These are phyloP conservation scores for Pyrenophora seminiperda DNA, from an alignment of 2,329 filamentous ascomycete genomes.

Conservation along the genomic window DNA sequence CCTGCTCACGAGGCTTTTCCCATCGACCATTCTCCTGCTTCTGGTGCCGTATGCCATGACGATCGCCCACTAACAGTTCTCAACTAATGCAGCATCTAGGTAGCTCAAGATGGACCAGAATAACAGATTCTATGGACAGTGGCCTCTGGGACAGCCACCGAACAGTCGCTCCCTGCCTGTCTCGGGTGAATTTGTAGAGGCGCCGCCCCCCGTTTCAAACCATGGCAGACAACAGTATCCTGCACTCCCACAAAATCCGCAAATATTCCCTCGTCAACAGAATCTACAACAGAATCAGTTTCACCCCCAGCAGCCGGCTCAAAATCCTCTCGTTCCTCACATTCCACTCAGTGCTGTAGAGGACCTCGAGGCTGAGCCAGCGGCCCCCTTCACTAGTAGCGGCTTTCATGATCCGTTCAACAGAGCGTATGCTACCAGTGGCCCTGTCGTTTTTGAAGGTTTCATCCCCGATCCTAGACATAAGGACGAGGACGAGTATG, in stretches of 20 bases:
- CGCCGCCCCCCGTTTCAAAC: conserved; percentile 13
- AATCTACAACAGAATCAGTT: conserved; percentile 21
- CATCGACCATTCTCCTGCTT: conserved; percentile 16
- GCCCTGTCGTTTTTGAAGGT: conserved; percentile 47
- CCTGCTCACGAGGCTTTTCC: conserved; percentile 16
- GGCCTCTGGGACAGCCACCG: conserved; percentile 25
- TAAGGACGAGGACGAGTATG: conserved; percentile 43
- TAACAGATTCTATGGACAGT: conserved; percentile 29
- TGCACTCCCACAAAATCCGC: conserved; percentile 22
- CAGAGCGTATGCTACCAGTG: conserved; percentile 30
- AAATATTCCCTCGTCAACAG: conserved; percentile 24
- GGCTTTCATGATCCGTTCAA: conserved; percentile 30
- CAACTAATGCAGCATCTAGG: conserved; percentile 12
- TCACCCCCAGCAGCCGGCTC: conserved; percentile 14
- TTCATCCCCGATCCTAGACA: conserved; percentile 45
- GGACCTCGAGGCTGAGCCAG: conserved; percentile 21
- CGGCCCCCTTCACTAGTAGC: conserved; percentile 19
- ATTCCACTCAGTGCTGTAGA: conserved; percentile 31
- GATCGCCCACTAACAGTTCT: conserved; percentile 25
- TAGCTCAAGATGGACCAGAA: conserved; percentile 29
- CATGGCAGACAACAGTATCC: conserved; percentile 20
- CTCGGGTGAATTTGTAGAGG: conserved; percentile 27
- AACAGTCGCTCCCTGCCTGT: conserved; percentile 29
- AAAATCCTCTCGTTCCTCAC: conserved; percentile 26
- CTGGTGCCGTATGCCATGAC: conserved; percentile 16